These are phyloP conservation scores for Heterobasidion parviporum DNA, from an alignment of 1,284 basidiomycete species.

Conservation along the genomic window DNA sequence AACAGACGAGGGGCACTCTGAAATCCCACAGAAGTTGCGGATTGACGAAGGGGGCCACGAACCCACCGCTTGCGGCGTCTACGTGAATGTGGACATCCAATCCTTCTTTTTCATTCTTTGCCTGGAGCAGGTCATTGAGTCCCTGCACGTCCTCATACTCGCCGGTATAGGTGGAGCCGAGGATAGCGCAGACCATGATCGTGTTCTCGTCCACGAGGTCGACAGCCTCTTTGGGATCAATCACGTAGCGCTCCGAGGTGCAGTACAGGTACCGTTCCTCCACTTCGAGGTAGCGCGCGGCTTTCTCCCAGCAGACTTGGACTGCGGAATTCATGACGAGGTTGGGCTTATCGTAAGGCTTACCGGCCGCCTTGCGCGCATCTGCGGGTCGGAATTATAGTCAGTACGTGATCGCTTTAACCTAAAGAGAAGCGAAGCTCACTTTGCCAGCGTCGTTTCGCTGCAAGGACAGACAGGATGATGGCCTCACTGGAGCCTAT, in stretches of 20 bases:
- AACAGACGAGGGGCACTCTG: slow-evolving; percentile 53
- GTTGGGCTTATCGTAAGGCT: slow-evolving; percentile 51
- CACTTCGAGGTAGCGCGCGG: slow-evolving; percentile 61
- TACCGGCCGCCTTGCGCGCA: slow-evolving; percentile 53
- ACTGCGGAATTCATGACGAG: slow-evolving; percentile 60
- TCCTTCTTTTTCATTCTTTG: slow-evolving; percentile 26
- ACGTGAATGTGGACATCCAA: slow-evolving; percentile 56
- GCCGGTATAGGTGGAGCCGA: slow-evolving; percentile 66
- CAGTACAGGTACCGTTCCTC: slow-evolving; percentile 51
- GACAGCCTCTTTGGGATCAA: slow-evolving; percentile 58
- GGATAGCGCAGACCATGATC: slow-evolving; percentile 52
- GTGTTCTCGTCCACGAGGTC: slow-evolving; percentile 69
- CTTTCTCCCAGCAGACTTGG: slow-evolving; percentile 64
- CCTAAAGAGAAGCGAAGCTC: neutral
- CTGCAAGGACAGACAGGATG: slow-evolving; percentile 66
- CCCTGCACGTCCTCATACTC: slow-evolving; percentile 62
- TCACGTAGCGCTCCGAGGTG: slow-evolving; percentile 44
- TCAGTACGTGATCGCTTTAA: neutral
- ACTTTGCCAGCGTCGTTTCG: slow-evolving; percentile 67
- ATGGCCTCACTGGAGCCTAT: slow-evolving; percentile 72
- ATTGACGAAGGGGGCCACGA: slow-evolving; percentile 57
- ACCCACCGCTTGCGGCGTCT: slow-evolving; percentile 51
- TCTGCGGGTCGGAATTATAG: slow-evolving; percentile 19
- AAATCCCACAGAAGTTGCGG: slow-evolving; percentile 64
- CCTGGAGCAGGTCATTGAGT: neutral